Evolutionary conservation across 1,284 basidiomycete genomes (phyloP), one percentile per base, ranked within the genome.

Genomic region (Tylopilus orsonianus): DNA sequence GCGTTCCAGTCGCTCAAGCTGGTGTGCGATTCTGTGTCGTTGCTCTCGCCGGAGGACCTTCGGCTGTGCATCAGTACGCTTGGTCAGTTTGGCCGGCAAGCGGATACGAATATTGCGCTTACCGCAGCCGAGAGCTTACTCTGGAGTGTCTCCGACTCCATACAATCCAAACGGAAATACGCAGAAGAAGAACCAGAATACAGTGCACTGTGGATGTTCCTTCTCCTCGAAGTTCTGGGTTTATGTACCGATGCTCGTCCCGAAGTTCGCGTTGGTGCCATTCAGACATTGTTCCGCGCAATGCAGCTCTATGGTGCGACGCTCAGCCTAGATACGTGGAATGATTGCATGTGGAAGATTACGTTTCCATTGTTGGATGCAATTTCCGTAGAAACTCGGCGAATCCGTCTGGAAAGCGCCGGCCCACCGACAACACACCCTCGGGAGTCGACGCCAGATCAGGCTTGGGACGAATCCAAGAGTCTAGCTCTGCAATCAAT

Each of bases 1-100:
- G 93, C 93, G 0, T 98, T 97, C 69, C 90, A 95, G 48, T 95
- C 92, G 0, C 71, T 99, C 53, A 97, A 93, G 12, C 74, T 99
- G 5, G 92, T 98, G 30, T 98, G 93, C 64, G 94, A 99, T 65
- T 90, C 93, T 7, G 79, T 98, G 5, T 84, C 91, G 1, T 80
- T 81, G 0, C 79, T 99, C 14, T 87, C 88, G 2, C 79, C 85
- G 0, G 80, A 85, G 24, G 87, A 96, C 57, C 81, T 98, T 29
- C 83, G 85, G 6, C 76, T 89, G 9, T 97, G 95, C 60, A 96
- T 98, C 68, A 81, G 77, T 48, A 94, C 93, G 10, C 77, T 99
- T 2, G 90, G 92, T 4, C 85, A 87, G 50, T 99, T 97, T 66
- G 93, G 94, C 22, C 79, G 85, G 20, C 96, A 98, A 61, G 78